Evolutionary conservation across 345 rosid species (phyloP), one percentile per base, ranked within the genome.

Genomic region (Linum trigynum): DNA sequence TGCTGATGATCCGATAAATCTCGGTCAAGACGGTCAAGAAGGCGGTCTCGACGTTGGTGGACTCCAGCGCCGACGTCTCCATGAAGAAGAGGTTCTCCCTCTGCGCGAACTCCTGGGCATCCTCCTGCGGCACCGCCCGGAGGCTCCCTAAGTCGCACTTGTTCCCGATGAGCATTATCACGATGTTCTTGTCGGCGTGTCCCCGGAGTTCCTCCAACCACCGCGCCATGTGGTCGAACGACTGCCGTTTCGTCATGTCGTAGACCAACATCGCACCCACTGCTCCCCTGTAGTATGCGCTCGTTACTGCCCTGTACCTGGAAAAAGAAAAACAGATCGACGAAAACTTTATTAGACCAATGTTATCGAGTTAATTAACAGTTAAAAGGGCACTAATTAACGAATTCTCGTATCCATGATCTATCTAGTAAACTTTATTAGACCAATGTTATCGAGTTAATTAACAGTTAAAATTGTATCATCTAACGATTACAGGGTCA

Each of bases 41-140:
- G 16, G 59, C 32, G 36, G 36, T 57, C 59, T 57, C 59, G 2
- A 57, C 59, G 6, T 57, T 57, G 36, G 59, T 57, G 8, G 59
- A 16, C 5, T 57, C 59, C 59, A 57, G 9, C 2, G 59, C 59
- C 35, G 59, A 57, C 9, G 59, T 57, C 59, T 57, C 59, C 59
- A 57, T 57, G 38, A 57, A 57, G 59, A 57, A 57, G 59, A 57
- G 59, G 59, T 57, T 57, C 59, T 57, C 59, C 36, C 35, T 12
- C 38, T 57, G 59, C 5, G 59, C 59, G 59, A 57, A 57, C 59
- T 57, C 59, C 59, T 57, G 36, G 16, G 59, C 59, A 7, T 57
- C 59, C 38, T 57, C 59, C 38, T 57, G 59, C 6, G 59, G 59
- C 2, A 57, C 59, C 3, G 59, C 59, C 9, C 59, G 32, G 16